Percentiles rank a stretch among this genome's conserved stretches.
These are phyloP conservation scores for Peziza echinospora DNA, from an alignment of 495 filamentous ascomycete species.

Conservation along the genomic window DNA sequence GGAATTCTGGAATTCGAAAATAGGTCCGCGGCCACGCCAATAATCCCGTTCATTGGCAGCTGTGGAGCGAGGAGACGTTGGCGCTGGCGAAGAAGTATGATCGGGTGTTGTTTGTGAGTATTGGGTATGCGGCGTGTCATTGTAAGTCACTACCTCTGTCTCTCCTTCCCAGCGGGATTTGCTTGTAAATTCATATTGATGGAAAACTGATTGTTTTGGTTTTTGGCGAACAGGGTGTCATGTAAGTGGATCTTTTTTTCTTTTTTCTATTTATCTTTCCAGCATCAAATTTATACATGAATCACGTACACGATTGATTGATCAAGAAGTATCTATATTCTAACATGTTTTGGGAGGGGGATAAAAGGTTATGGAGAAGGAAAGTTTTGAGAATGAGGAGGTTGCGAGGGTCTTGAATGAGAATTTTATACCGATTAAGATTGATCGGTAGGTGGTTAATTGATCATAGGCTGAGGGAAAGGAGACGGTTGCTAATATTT, in stretches of 20 bases:
- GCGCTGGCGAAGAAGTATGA: conserved; percentile 56
- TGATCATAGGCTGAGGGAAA: not conserved
- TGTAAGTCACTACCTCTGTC: too few relatives aligned
- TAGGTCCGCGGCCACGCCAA: conserved; percentile 59
- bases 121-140: conserved; percentile 90
- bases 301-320: too few relatives aligned
- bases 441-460: conserved; percentile 37
- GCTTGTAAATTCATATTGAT: too few relatives aligned
- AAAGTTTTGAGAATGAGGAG: conserved; percentile 67
- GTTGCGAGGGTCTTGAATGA: conserved; percentile 68
- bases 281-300: too few relatives aligned
- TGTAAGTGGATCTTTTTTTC: conserved; percentile 14
- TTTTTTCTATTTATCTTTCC: too few relatives aligned
- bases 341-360: conserved; percentile 2
- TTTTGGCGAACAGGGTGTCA: conserved; percentile 16
- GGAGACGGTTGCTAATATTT: not conserved
- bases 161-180: too few relatives aligned
- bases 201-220: too few relatives aligned
- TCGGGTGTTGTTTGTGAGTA: conserved; percentile 77
- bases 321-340: not conserved
- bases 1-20: not conserved
- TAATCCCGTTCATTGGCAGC: conserved; percentile 85
- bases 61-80: conserved; percentile 60
- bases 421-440: conserved; percentile 75
- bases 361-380: conserved; percentile 48